phyloP scores from a whole-genome alignment of 805 yeast species.

The Saccharomycopsis fermentans region DNA sequence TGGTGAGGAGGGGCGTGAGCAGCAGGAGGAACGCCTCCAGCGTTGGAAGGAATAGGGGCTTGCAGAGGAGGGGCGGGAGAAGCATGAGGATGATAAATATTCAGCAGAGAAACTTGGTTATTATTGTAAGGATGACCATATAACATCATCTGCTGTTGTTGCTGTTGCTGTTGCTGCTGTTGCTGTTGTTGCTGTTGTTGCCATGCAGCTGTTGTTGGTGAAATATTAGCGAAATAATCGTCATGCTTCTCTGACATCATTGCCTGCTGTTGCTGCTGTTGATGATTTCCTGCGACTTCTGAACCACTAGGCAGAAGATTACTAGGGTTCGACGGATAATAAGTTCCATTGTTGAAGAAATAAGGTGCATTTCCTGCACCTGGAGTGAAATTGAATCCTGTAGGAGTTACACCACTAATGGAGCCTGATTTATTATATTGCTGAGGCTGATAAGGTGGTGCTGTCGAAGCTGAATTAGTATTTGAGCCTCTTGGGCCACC shows the following conservation, averaged over 20 bases:
- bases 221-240: background rate
- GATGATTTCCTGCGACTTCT: background rate
- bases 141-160: slow-evolving; percentile 1
- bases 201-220: background rate
- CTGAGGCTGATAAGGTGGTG: background rate
- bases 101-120: background rate
- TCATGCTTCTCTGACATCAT: background rate
- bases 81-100: background rate
- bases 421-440: background rate
- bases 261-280: background rate
- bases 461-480: background rate
- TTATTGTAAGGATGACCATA: slow-evolving; percentile 1
- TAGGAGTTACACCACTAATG: background rate
- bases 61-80: background rate
- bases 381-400: background rate
- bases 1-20: background rate
- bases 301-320: background rate
- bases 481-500: background rate
- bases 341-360: background rate
- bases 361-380: background rate
- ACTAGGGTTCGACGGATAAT: background rate
- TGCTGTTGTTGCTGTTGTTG: slow-evolving; percentile 3
- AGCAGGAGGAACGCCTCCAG: background rate
- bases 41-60: background rate
- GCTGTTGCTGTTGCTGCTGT: background rate